A percentile compares a stretch with the other conserved stretches of the same genome.
Conservation (phyloP, 2,329 filamentous ascomycete species). For the Thelonectria olida region DNA sequence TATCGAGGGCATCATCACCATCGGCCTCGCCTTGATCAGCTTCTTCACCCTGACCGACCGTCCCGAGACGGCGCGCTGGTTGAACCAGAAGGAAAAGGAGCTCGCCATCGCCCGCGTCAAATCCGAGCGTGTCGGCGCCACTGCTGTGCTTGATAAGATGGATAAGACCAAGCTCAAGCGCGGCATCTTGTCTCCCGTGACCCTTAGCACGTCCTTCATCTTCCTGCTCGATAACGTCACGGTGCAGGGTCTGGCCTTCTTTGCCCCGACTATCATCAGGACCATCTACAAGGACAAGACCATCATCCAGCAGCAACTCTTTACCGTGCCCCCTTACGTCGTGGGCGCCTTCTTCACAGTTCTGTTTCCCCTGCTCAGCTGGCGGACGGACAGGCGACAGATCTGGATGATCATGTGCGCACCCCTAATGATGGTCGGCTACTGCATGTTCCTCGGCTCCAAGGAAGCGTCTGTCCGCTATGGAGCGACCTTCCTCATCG, state of each 20-base stretch:
- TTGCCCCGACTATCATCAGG: constrained; percentile 68
- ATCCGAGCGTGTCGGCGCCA: constrained; percentile 63
- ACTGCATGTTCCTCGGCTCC: constrained; percentile 68
- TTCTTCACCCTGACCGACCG: constrained; percentile 69
- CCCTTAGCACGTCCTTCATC: constrained; percentile 60
- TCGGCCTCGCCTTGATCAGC: constrained; percentile 29
- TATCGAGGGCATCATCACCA: constrained; percentile 45
- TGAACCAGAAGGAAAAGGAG: constrained; percentile 68
- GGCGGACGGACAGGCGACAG: constrained; percentile 60
- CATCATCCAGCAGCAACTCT: constrained; percentile 66
- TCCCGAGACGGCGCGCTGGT: constrained; percentile 69
- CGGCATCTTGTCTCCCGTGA: constrained; percentile 67
- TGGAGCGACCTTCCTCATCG: constrained; percentile 66
- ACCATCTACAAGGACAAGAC: constrained; percentile 66
- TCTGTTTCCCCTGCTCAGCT: constrained; percentile 62
- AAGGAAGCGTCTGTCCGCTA: constrained; percentile 58
- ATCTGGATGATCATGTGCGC: constrained; percentile 62
- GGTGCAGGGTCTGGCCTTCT: constrained; percentile 71
- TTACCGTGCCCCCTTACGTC: constrained; percentile 69
- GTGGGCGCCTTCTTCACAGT: constrained; percentile 68
- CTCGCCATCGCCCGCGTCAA: constrained; percentile 67
- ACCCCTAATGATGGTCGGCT: constrained; percentile 67
- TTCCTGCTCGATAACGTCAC: constrained; percentile 72
- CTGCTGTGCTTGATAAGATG: constrained; percentile 67
- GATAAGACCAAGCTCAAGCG: constrained; percentile 61